Conservation (phyloP, 1,284 basidiomycete genomes). For the Cerrena zonata region DNA sequence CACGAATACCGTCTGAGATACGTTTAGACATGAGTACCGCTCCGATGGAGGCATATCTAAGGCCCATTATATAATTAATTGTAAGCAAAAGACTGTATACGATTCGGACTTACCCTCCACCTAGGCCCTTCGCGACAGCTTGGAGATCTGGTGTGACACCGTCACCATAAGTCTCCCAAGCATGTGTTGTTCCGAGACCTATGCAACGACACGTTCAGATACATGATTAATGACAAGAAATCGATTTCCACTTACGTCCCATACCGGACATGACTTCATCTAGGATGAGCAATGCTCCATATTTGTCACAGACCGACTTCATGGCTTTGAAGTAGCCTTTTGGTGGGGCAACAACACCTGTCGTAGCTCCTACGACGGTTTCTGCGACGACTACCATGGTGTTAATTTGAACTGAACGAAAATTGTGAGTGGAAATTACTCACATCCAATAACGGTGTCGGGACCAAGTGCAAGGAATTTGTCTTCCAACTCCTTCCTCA, state of each 20-base stretch:
- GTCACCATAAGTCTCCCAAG: slow-evolving; percentile 79
- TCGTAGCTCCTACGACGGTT: slow-evolving; percentile 77
- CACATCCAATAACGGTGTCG: slow-evolving; percentile 74
- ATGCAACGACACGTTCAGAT: not conserved
- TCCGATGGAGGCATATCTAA: slow-evolving; percentile 76
- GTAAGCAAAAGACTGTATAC: no score
- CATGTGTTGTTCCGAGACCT: slow-evolving; percentile 82
- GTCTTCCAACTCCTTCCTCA: slow-evolving; percentile 74
- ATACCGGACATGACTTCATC: slow-evolving; percentile 87
- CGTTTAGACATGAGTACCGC: slow-evolving; percentile 71
- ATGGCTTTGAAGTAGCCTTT: slow-evolving; percentile 80
- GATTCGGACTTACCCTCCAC: slow-evolving; percentile 59
- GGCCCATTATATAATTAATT: no score
- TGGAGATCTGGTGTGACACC: slow-evolving; percentile 74
- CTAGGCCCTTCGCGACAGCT: slow-evolving; percentile 80
- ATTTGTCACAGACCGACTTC: slow-evolving; percentile 81
- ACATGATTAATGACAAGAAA: not conserved
- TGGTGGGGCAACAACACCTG: slow-evolving; percentile 68
- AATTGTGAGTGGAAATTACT: slow-evolving; percentile 20
- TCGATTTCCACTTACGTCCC: slow-evolving; percentile 52
- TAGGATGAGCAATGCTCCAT: slow-evolving; percentile 80
- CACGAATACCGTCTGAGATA: slow-evolving; percentile 64
- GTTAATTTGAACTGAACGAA: not conserved
- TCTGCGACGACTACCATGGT: slow-evolving; percentile 66
- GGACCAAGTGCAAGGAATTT: slow-evolving; percentile 79